Conservation (phyloP, 2,329 filamentous ascomycete species). For the Pseudogymnoascus sp. region DNA sequence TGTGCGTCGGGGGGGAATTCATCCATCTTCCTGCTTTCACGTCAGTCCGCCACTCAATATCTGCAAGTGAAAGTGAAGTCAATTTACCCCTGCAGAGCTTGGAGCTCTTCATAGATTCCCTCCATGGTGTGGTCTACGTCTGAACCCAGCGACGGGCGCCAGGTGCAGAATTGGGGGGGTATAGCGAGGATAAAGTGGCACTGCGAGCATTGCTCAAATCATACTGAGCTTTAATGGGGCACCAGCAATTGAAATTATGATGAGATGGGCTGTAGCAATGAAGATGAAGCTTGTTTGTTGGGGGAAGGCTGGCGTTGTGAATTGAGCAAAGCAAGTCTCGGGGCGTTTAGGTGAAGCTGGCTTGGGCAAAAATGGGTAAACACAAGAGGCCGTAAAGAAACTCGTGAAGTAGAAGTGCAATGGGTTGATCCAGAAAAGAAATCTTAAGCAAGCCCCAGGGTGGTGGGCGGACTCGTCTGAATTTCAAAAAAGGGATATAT, state of each 20-base stretch:
- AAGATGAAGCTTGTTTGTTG: not conserved
- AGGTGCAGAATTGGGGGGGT: conserved; percentile 5
- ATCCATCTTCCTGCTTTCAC: conserved; percentile 4
- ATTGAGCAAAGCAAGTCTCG: not conserved
- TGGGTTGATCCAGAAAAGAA: not conserved
- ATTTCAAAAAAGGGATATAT: not conserved
- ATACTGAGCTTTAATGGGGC: not conserved
- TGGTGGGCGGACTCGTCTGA: not conserved
- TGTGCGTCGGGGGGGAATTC: conserved; percentile 41
- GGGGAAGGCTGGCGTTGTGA: not conserved
- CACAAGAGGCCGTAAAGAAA: not conserved
- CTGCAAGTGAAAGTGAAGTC: not conserved
- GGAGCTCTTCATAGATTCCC: conserved; percentile 5
- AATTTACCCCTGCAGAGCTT: conserved; percentile 6
- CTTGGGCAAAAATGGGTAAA: not conserved
- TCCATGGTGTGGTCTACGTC: conserved; percentile 7
- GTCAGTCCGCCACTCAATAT: not conserved
- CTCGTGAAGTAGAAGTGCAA: not conserved
- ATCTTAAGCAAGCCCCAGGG: not conserved
- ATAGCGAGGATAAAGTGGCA: not conserved
- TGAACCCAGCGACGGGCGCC: conserved; percentile 1
- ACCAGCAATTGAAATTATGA: not conserved
- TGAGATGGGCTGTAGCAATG: not conserved
- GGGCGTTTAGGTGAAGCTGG: not conserved
- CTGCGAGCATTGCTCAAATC: conserved; percentile 1